Evolutionary conservation across 2,329 filamentous ascomycete species (phyloP), one percentile per base, ranked within the genome.

Genomic region (Byssoonygena ceratinophila): DNA sequence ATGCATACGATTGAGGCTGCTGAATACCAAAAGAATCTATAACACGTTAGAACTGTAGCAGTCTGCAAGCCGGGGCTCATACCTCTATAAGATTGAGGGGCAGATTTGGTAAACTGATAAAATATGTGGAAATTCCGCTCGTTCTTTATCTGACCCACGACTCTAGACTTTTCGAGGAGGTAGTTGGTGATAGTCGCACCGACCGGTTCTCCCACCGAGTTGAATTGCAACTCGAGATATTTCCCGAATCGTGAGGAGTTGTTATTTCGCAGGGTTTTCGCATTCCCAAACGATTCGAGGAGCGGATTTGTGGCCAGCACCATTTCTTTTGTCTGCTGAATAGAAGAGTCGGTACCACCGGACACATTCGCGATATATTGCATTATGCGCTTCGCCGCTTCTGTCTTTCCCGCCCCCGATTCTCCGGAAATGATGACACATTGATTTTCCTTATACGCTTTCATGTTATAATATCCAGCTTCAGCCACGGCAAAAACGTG

Each of bases 111-210:
- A 69, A 97, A 96, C 69, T 98, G 92, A 72, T 98, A 98, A 69
- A 98, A 98, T 63, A 98, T 97, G 72, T 98, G 92, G 70, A 98
- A 98, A 72, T 95, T 97, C 61, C 92, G 82, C 77, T 98, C 92
- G 68, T 96, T 94, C 54, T 74, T 77, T 61, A 97, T 97, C 73
- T 97, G 92, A 14, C 91, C 89, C 8, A 95, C 89, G 16, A 98
- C 92, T 73, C 92, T 80, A 45, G 87, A 84, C 76, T 97, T 97
- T 69, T 98, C 92, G 50, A 98, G 77, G 22, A 98, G 77, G 65
- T 98, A 98, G 69, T 98, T 98, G 65, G 91, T 96, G 70, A 98
- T 96, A 69, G 95, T 92, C 55, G 92, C 92, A 63, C 92, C 92
- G 9, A 96, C 84, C 0, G 92, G 92, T 70, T 97, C 91, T 59